Evolutionary conservation across 208 protist genomes (phyloP), one percentile per base, ranked within the genome.

Genomic region (Chromosphaera perkinsii): DNA sequence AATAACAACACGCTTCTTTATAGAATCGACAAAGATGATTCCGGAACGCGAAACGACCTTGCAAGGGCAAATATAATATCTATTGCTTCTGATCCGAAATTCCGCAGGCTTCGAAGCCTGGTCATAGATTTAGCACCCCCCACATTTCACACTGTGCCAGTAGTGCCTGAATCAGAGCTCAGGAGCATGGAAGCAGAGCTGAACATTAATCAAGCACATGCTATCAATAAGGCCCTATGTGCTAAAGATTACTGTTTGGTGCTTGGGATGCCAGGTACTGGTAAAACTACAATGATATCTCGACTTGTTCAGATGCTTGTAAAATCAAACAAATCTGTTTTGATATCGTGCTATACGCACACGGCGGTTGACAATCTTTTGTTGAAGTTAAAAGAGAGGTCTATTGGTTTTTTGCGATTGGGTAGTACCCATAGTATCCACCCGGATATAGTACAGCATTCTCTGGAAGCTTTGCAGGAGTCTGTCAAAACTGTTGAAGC

Each of bases 281-380:
- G 85, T 26, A 89, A 89, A 56, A 86, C 85, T 2, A 85, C 72
- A 7, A 74, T 78, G 0, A 81, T 89, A 17, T 37, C 81, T n/a
- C 24, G 52, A 9, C 27, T 81, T 1, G 56, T 89, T 7, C 29
- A 62, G 20, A 20, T 52, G 2, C 56, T 89, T 2, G 63, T 72
- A n/a, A 31, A 17, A 12, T 14, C 27, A 3, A 59, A 56, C 10
- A 74, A 81, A 45, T 40, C 31, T 9, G 76, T 89, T 22, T 47
- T 89, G 17, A 14, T 89, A 1, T 58, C 76, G 20, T 62, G 85
- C 1, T 85, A 79, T 66, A 88, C 81, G 29, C 81, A 89, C 66
- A 71, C 73, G 1, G 81, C 82, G 1, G 73, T 89, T 3, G 83
- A 89, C 49, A 83, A 73, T 29, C 37, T 89, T 3, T 33, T 89